Percentiles rank a stretch among this genome's conserved stretches.
phyloP scores from a whole-genome alignment of 805 yeast species.

The Sugiyamaella boreocaroliniensis region DNA sequence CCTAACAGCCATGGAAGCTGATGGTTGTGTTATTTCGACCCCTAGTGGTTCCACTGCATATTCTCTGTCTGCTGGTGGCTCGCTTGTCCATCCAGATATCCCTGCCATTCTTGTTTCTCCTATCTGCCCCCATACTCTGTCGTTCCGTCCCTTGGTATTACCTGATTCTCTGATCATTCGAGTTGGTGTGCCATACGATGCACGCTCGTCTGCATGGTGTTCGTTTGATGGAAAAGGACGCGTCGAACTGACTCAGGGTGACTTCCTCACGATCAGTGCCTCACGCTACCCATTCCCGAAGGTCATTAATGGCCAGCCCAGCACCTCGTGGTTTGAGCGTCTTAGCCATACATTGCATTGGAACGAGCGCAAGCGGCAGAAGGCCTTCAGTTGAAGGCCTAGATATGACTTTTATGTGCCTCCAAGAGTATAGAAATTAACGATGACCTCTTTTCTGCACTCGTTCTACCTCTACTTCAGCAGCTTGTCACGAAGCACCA shows the following conservation, averaged over 20 bases:
- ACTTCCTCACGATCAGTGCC: slow-evolving; percentile 77
- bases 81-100: slow-evolving; percentile 86
- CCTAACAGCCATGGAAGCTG: slow-evolving; percentile 59
- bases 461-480: no score
- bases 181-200: slow-evolving; percentile 71
- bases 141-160: slow-evolving; percentile 80
- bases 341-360: slow-evolving; percentile 84
- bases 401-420: background rate
- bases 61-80: slow-evolving; percentile 89
- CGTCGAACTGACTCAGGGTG: slow-evolving; percentile 74
- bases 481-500: no score
- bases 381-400: slow-evolving; percentile 37
- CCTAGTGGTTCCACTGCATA: slow-evolving; percentile 82
- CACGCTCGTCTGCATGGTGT: slow-evolving; percentile 93
- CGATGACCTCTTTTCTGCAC: background rate
- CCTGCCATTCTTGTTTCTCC: slow-evolving; percentile 88
- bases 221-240: slow-evolving; percentile 91
- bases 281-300: slow-evolving; percentile 93
- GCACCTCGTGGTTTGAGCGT: slow-evolving; percentile 72
- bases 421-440: background rate
- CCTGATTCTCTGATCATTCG: slow-evolving; percentile 82
- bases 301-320: slow-evolving; percentile 54
- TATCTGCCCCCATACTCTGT: slow-evolving; percentile 88
- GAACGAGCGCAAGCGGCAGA: slow-evolving; percentile 87
- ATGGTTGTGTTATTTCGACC: slow-evolving; percentile 57